Evolutionary conservation across 163 green algal species (phyloP).

Genomic region (Chloroidium sp.): DNA sequence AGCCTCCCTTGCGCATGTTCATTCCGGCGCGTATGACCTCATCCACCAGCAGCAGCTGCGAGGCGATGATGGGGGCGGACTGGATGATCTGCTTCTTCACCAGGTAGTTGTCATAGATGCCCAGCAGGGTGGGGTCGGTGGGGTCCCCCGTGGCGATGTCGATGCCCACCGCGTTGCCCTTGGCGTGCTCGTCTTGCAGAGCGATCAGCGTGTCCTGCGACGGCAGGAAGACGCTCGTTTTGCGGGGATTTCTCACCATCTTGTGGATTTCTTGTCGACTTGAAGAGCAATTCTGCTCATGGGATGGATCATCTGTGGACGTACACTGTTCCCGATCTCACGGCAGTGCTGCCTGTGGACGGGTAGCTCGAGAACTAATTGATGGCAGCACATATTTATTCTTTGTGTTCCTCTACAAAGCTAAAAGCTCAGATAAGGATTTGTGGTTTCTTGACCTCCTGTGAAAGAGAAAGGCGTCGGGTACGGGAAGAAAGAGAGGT

Average conservation of each 20-base stretch:
- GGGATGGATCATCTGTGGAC: too few relatives aligned
- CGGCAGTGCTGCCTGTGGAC: too few relatives aligned
- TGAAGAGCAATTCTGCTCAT: too few relatives aligned
- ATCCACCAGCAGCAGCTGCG: constrained; percentile 93
- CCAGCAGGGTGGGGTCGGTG: constrained; percentile 66
- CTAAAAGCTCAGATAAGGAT: too few relatives aligned
- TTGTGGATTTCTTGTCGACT: too few relatives aligned
- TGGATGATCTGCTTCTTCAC: constrained; percentile 94
- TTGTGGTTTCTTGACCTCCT: background rate
- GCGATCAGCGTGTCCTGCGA: constrained; percentile 66
- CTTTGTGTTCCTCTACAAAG: too few relatives aligned
- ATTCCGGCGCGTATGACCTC: constrained; percentile 95
- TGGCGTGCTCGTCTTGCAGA: constrained; percentile 69
- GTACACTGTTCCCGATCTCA: too few relatives aligned
- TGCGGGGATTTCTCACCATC: too few relatives aligned
- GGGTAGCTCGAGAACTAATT: background rate
- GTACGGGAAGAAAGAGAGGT: background rate
- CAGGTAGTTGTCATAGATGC: constrained; percentile 84
- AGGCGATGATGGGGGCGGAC: constrained; percentile 85
- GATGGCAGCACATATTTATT: background rate
- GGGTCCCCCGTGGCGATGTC: constrained; percentile 86
- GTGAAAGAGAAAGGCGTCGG: background rate
- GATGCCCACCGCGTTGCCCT: constrained; percentile 74
- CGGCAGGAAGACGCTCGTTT: too few relatives aligned
- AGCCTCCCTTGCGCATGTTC: constrained; percentile 73